Base-by-base conservation (phyloP, 2,329 filamentous ascomycete genomes). In the Neospermospora avenae region DNA sequence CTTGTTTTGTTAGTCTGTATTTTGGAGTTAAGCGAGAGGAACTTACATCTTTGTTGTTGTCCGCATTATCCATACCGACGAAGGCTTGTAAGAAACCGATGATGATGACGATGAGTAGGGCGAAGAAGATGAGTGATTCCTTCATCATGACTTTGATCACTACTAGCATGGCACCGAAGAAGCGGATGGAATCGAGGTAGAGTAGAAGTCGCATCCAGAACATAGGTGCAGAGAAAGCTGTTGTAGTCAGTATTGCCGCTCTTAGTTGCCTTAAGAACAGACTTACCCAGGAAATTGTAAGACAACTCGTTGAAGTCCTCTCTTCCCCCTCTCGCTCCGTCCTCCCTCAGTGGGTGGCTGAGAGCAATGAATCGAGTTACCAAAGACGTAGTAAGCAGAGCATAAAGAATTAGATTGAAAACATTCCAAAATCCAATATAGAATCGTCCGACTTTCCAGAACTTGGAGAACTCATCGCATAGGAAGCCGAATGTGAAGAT, bases 151-250 rank as follows among this genome's bases (percentile, higher is more conserved):
- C 89, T 74, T 98, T 96, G 46, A 99, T 80, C 1, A 99, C 93
- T 1, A 99, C 93, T 1, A 99, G 84, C 95, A 99, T 99, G 53
- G 93, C 92, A 24, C 95, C 95, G 70, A 99, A 99, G 80, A 99
- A 99, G 58, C 90, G 87, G 81, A 96, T 85, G 35, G 89, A 91
- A 75, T 99, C 95, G 18, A 99, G 84, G 72, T 97, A 99, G 6
- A 99, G 84, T 63, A 99, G 77, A 61, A 99, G 81, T 4, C 95
- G 89, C 71, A 87, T 89, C 93, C 95, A 99, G 75, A 99, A 98
- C 90, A 99, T 90, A 0, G 95, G 95, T 0, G 95, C 93, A 3
- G 88, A 87, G 74, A 97, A 96, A 10, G 95, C 92, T 71, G 31
- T 39, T 7, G 1, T 18, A 34, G 48, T 69, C 57, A 69, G 65